Conservation (phyloP, 371 early-diverging fungal species). For the Mucor plumbeus region DNA sequence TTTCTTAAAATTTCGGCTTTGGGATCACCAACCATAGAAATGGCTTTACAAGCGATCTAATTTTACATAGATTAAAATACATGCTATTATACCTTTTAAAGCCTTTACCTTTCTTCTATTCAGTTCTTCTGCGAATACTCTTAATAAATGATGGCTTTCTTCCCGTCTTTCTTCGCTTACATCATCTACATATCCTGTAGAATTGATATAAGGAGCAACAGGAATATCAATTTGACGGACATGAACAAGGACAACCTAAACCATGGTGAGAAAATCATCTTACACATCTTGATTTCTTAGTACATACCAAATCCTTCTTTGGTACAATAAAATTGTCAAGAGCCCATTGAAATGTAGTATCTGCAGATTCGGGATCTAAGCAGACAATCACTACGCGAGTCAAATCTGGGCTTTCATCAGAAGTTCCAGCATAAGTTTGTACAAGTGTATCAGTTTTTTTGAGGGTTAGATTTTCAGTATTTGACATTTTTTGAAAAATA, state of each 20-base stretch:
- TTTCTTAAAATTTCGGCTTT: conserved; percentile 61
- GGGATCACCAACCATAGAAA: conserved; percentile 65
- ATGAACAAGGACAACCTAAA: conserved; percentile 42
- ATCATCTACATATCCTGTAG: conserved; percentile 44
- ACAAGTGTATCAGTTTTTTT: conserved; percentile 21
- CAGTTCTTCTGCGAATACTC: conserved; percentile 37
- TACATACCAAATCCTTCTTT: conserved; percentile 42
- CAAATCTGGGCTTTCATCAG: conserved; percentile 19
- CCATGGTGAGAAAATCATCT: background rate
- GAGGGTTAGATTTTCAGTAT: background rate
- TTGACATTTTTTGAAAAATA: background rate
- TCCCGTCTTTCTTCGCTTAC: conserved; percentile 42
- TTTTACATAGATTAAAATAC: background rate
- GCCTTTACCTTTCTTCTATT: conserved; percentile 35
- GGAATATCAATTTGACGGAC: conserved; percentile 45
- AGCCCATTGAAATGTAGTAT: conserved; percentile 55
- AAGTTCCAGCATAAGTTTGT: conserved; percentile 2
- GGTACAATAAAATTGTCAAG: conserved; percentile 49
- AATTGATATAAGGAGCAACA: conserved; percentile 46
- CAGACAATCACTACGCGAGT: conserved; percentile 44
- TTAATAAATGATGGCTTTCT: conserved; percentile 48
- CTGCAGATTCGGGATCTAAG: conserved; percentile 44
- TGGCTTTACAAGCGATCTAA: conserved; percentile 62
- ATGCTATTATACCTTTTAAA: background rate
- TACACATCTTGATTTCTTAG: background rate